A percentile compares a stretch with the other conserved stretches of the same genome.
These are phyloP conservation scores for Dentipellis fragilis DNA, from an alignment of 768 basidiomycete species.

Conservation along the genomic window DNA sequence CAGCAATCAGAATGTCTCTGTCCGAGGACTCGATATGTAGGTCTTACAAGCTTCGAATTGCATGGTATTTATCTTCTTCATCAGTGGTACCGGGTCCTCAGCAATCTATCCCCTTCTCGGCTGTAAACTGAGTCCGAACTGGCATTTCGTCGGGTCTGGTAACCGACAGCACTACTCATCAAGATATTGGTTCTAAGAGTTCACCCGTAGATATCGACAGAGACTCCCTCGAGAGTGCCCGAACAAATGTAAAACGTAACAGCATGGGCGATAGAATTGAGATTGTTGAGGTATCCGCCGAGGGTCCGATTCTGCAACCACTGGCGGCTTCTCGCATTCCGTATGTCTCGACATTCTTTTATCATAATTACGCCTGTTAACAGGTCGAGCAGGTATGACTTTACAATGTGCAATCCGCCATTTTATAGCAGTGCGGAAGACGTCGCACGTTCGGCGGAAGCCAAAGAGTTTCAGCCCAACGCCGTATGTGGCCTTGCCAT, in stretches of 20 bases:
- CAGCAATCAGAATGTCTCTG: conserved; percentile 6
- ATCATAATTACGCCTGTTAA: too few relatives aligned
- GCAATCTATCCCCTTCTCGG: conserved; percentile 81
- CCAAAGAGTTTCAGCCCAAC: conserved; percentile 57
- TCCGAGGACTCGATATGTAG: conserved; percentile 68
- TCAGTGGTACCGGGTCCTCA: conserved; percentile 83
- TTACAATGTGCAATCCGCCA: conserved; percentile 94
- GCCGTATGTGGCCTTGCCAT: conserved; percentile 39
- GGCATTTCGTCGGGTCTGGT: conserved; percentile 69
- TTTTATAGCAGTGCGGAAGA: conserved; percentile 81
- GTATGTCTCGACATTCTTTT: too few relatives aligned
- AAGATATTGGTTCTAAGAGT: neutral
- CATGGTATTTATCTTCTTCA: neutral
- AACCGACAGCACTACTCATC: neutral
- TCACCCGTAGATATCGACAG: conserved; percentile 56
- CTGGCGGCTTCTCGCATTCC: conserved; percentile 12
- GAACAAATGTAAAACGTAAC: conserved; percentile 49
- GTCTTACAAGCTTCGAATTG: conserved; percentile 12
- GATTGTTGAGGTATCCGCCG: conserved; percentile 28
- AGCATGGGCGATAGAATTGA: conserved; percentile 38
- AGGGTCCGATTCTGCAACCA: conserved; percentile 38
- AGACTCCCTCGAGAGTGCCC: conserved; percentile 46
- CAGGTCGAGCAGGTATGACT: conserved; percentile 40
- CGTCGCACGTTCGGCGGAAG: conserved; percentile 41
- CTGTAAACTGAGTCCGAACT: conserved; percentile 39